A percentile compares a stretch with the other conserved stretches of the same genome.
These are phyloP conservation scores for Penstemon barbatus DNA, from an alignment of 257 asterid genomes.

Conservation along the genomic window DNA sequence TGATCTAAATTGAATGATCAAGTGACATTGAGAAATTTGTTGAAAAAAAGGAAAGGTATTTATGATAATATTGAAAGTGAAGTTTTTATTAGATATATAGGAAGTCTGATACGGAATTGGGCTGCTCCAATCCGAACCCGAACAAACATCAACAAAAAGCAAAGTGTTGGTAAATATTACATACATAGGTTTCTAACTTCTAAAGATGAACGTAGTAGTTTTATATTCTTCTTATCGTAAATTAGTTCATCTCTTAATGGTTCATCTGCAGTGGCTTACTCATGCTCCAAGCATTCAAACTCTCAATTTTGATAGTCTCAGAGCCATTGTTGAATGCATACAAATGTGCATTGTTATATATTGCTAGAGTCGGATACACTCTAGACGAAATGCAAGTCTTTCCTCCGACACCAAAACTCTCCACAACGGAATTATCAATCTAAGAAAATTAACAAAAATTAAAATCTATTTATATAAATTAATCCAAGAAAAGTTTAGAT, in stretches of 20 bases:
- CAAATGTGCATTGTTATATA: slow-evolving; percentile 40
- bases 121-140: no score
- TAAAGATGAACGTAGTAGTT: background rate
- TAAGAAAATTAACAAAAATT: slow-evolving; percentile 18
- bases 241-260: slow-evolving; percentile 15
- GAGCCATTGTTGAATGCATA: slow-evolving; percentile 54
- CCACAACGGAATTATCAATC: slow-evolving; percentile 64
- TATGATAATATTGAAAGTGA: no score
- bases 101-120: no score
- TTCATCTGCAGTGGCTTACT: slow-evolving; percentile 37
- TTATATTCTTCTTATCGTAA: background rate
- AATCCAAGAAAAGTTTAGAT: no score
- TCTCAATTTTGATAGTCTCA: slow-evolving; percentile 37
- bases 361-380: slow-evolving; percentile 48
- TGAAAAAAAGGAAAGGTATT: no score
- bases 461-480: no score
- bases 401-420: slow-evolving; percentile 57
- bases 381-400: slow-evolving; percentile 50
- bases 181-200: background rate
- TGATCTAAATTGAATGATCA: no score
- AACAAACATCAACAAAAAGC: no score
- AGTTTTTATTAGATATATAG: no score
- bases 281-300: slow-evolving; percentile 55
- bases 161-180: background rate
- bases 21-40: no score